These are phyloP conservation scores for Blastobotrys illinoisensis DNA, from an alignment of 1,139 yeast genomes.

Conservation along the genomic window DNA sequence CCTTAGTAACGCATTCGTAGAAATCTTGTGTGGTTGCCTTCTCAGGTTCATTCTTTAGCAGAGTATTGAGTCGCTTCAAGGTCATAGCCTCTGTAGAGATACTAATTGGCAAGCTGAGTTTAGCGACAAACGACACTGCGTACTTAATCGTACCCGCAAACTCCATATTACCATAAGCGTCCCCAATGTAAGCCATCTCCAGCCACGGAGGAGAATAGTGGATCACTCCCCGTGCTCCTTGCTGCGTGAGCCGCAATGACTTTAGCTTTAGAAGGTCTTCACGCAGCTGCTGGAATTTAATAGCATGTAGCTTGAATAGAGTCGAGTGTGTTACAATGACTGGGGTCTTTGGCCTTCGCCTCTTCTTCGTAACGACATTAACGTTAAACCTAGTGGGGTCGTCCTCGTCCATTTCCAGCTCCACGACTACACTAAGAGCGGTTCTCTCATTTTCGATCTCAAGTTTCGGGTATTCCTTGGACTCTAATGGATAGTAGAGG, in stretches of 20 bases:
- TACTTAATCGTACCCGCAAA: background rate
- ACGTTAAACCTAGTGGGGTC: background rate
- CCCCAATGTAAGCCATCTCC: background rate
- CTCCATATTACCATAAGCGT: background rate
- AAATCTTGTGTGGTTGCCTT: slow-evolving; percentile 14
- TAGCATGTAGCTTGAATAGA: slow-evolving; percentile 3
- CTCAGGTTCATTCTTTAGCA: background rate
- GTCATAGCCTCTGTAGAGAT: background rate
- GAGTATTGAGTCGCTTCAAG: background rate
- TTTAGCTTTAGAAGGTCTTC: slow-evolving; percentile 2
- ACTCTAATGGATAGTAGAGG: background rate
- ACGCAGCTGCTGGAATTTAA: slow-evolving; percentile 6
- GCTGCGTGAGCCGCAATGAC: background rate
- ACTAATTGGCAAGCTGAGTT: background rate
- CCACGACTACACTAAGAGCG: background rate
- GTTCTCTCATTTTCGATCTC: background rate
- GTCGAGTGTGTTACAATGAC: background rate
- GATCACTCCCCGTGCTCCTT: background rate
- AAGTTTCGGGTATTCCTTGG: background rate
- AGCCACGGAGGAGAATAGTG: background rate
- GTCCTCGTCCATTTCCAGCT: background rate
- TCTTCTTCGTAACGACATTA: background rate
- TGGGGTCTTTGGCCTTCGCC: background rate
- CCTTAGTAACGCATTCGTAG: slow-evolving; percentile 18
- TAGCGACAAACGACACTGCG: background rate